Conservation (phyloP, 169 alveolate genomes). For the Plasmodium knowlesi region DNA sequence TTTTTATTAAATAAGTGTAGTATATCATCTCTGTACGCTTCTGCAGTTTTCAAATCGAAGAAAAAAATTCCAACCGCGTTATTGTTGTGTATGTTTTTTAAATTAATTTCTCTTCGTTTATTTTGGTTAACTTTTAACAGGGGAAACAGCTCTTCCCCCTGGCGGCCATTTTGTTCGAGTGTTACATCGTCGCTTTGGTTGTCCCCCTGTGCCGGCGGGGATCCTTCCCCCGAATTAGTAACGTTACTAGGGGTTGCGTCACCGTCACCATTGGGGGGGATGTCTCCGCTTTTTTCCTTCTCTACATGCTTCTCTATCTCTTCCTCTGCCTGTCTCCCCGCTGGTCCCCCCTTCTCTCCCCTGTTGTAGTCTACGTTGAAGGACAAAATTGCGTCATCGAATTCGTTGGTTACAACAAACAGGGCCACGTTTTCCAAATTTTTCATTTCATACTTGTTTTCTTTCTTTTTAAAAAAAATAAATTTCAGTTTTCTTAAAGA, state of each 20-base stretch:
- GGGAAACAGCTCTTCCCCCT: slow-evolving; percentile 15
- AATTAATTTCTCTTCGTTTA: slow-evolving; percentile 26
- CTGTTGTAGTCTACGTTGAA: slow-evolving; percentile 7
- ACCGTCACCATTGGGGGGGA: neutral
- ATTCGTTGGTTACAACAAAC: slow-evolving; percentile 58
- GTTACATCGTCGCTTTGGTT: neutral
- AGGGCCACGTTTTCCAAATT: slow-evolving; percentile 65
- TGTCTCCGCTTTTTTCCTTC: neutral
- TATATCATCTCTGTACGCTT: slow-evolving; percentile 71
- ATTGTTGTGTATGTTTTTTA: slow-evolving; percentile 30
- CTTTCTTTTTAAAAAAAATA: slow-evolving; percentile 30
- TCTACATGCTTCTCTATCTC: neutral
- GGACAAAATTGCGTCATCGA: slow-evolving; percentile 53
- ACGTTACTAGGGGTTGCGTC: neutral
- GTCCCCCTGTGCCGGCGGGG: neutral
- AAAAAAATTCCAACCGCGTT: slow-evolving; percentile 42
- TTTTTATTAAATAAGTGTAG: slow-evolving; percentile 44
- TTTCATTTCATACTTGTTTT: slow-evolving; percentile 54
- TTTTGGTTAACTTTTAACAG: slow-evolving; percentile 19
- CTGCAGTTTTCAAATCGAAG: slow-evolving; percentile 67
- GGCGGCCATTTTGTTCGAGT: neutral
- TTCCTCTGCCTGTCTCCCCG: neutral
- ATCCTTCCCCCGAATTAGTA: neutral
- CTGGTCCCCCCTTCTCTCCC: neutral
- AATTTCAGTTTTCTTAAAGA: slow-evolving; percentile 27